Conservation (phyloP, 116 monocot species). For the Phalaenopsis hybrid region DNA sequence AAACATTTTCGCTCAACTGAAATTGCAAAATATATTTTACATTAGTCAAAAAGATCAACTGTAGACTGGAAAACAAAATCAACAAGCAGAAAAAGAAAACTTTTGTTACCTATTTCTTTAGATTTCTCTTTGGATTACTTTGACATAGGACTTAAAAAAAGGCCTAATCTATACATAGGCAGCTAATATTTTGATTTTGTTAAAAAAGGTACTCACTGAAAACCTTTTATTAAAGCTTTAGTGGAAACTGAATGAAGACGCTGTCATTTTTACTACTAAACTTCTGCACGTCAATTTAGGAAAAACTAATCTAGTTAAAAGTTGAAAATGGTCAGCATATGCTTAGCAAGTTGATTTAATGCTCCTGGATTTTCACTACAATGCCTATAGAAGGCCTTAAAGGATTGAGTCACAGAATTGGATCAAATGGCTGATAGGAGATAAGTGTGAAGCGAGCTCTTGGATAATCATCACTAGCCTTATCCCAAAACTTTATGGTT, state of each 20-base stretch:
- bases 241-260: no score
- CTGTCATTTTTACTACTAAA: no score
- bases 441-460: neutral
- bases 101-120: neutral
- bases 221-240: neutral
- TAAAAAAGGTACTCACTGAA: neutral
- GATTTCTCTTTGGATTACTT: neutral
- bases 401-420: neutral
- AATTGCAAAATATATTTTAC: neutral
- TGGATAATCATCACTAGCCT: neutral
- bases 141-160: neutral
- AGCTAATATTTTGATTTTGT: neutral
- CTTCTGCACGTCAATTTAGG: no score
- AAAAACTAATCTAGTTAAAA: neutral
- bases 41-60: neutral
- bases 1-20: neutral
- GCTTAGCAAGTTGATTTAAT: neutral
- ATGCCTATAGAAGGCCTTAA: neutral
- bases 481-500: neutral
- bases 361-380: neutral
- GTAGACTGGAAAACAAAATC: neutral
- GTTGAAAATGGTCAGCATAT: neutral
- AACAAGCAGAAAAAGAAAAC: neutral
- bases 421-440: neutral
- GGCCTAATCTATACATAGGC: neutral